phyloP scores from a whole-genome alignment of 2,329 filamentous ascomycete genomes.

The Monilinia laxa region DNA sequence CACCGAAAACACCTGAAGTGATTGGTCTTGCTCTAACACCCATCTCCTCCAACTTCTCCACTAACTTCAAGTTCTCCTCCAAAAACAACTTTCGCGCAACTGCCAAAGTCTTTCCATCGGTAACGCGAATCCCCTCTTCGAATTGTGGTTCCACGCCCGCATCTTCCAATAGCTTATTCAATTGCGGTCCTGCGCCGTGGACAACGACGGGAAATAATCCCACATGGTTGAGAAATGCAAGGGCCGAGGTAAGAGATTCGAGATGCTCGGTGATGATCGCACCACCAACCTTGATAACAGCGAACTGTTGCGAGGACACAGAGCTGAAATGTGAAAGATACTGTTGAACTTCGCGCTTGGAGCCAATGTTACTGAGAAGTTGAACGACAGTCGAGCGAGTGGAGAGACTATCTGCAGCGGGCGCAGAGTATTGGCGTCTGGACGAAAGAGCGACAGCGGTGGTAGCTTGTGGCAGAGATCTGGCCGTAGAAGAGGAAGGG shows the following conservation, averaged over 20 bases:
- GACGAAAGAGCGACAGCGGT: constrained; percentile 32
- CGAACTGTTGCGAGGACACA: constrained; percentile 94
- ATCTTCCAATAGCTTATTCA: constrained; percentile 86
- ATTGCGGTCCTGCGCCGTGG: constrained; percentile 90
- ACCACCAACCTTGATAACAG: constrained; percentile 96
- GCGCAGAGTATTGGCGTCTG: constrained; percentile 38
- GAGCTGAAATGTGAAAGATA: constrained; percentile 97
- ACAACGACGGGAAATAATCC: constrained; percentile 94
- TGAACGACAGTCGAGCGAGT: constrained; percentile 83
- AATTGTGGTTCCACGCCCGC: constrained; percentile 94
- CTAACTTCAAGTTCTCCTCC: constrained; percentile 90
- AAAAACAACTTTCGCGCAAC: constrained; percentile 91
- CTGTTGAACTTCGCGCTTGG: constrained; percentile 93
- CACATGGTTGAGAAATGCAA: constrained; percentile 92
- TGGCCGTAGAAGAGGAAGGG: constrained; percentile 29
- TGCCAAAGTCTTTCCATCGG: constrained; percentile 90
- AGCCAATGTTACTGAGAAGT: constrained; percentile 91
- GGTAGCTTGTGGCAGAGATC: constrained; percentile 36
- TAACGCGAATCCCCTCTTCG: constrained; percentile 93
- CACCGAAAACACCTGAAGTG: constrained; percentile 84
- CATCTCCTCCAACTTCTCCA: constrained; percentile 84
- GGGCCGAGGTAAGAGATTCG: constrained; percentile 82
- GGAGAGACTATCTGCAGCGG: constrained; percentile 38
- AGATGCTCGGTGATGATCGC: constrained; percentile 94
- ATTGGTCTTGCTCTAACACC: constrained; percentile 88